Evolutionary conservation across 345 rosid species (phyloP), one percentile per base, ranked within the genome.

Genomic region (Tarenaya hassleriana): DNA sequence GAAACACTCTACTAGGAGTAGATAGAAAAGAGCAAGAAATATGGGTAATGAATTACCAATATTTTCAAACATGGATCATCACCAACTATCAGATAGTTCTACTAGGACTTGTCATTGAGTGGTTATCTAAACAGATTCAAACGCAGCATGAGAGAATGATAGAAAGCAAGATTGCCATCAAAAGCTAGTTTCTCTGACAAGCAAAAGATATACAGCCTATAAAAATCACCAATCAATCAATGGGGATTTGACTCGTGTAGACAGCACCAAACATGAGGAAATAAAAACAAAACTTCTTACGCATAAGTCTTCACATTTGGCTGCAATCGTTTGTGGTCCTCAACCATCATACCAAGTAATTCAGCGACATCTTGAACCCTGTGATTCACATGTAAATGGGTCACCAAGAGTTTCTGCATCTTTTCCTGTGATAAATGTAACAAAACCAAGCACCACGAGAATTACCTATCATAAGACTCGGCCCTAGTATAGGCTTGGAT

Each of bases 311-410:
- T 87, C 67, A 79, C 73, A 69, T 87, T 84, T 50, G 98, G 98
- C 47, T 80, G 92, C 71, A 91, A 37, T 41, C 98, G 85, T 55
- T 82, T 87, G 77, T 84, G 87, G 58, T 78, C 87, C 67, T 87
- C 98, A 50, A 91, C 87, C 98, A 91, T 91, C 96, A 91, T 84
- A 39, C 98, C 98, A 62, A 91, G 94, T 65, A 91, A 72, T 73
- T 91, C 96, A 40, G 92, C 89, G 63, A 91, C 98, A 74, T 91
- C 96, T 61, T 86, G 96, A 38, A 82, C 95, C 73, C 98, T 91
- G 59, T 51, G 48, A 55, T 69, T 56, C 70, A 67, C 53, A 47
- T 59, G n/a, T n/a, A n/a, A 18, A 68, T 50, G 53, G 31, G 46
- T 62, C 59, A 67, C 16, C 9, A 51, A 38, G 21, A 27, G 47